Base-by-base conservation (phyloP, 1,284 basidiomycete genomes). In the Fomitiporia mediterranea region DNA sequence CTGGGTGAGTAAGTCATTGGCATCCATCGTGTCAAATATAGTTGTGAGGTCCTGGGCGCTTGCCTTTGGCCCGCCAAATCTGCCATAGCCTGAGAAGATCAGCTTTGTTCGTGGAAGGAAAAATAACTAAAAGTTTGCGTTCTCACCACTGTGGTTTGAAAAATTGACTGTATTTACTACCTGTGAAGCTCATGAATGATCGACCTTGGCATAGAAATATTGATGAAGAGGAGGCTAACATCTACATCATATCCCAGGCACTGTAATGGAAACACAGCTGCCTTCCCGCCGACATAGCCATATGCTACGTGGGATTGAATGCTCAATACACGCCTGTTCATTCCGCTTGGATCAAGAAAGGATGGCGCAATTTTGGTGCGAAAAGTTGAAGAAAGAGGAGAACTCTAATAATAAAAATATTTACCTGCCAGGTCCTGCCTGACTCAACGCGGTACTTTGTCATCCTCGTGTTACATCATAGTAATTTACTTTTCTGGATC, bases 241-340 rank as follows among this genome's bases (percentile, higher is more conserved):
- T 99, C 96, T 39, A 98, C 94, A 63, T 99, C 94, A 73, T 91
- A 98, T 23, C 94, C 96, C 43, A 98, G 81, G 59, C 92, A 86
- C 71, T 98, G 95, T 13, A 98, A 79, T 0, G 96, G 95, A 67
- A 99, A 98, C 0, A 93, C 89, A 0, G 96, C 96, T 2, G 95
- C 92, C 79, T 95, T 94, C 65, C 82, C 82, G 65, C 95, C 95
- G n/a, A 97, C 96, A 68, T 96, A 98, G 55, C 96, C 96, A 62
- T 87, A 93, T 1, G 90, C 84, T 57, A 98, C 96, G 66, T 99
- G 96, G 0, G 90, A 93, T 68, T 98, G 96, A 47, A 98, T 83
- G 68, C 87, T 89, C 32, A 91, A 71, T n/a, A 91, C 75, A 42
- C 85, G 74, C 52, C 65, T 73, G 56, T 63, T 48, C 48, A 51